phyloP scores from a whole-genome alignment of 306 rosid genomes.

The Calophaca sinica region DNA sequence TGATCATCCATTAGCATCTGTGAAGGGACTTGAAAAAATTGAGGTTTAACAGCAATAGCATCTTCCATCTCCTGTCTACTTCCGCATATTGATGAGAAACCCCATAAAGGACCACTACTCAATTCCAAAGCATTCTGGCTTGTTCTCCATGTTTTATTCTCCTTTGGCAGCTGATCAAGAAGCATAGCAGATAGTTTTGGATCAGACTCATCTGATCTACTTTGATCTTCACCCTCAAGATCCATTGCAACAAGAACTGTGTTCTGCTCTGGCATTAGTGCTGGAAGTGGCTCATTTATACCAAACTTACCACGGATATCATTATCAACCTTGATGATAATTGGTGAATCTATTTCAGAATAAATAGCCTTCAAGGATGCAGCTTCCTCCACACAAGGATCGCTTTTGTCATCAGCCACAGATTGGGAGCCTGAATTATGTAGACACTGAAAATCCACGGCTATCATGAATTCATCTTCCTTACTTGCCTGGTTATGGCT shows the following conservation, averaged over 20 bases:
- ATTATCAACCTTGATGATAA: constrained; percentile 46
- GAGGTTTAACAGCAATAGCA: constrained; percentile 66
- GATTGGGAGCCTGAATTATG: too few species aligned
- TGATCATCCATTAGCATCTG: constrained; percentile 55
- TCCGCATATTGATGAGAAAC: constrained; percentile 71
- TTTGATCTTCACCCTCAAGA: constrained; percentile 50
- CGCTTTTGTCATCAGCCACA: too few species aligned
- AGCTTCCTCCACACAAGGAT: constrained; percentile 31
- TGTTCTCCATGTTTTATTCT: constrained; percentile 51
- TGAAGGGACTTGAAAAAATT: constrained; percentile 59
- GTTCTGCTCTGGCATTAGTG: constrained; percentile 43
- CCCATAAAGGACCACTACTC: constrained; percentile 65
- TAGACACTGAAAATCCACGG: constrained; percentile 38
- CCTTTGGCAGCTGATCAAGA: constrained; percentile 48
- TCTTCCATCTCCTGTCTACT: constrained; percentile 88
- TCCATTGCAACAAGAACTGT: constrained; percentile 50
- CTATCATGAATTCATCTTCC: constrained; percentile 50
- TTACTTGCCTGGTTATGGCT: constrained; percentile 31
- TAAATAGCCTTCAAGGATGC: constrained; percentile 1
- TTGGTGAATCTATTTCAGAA: constrained; percentile 43
- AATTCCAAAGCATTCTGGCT: constrained; percentile 47
- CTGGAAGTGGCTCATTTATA: constrained; percentile 40
- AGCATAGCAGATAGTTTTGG: constrained; percentile 47
- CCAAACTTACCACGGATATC: constrained; percentile 32
- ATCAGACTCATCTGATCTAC: constrained; percentile 53